Percentiles rank a stretch among this genome's conserved stretches.
phyloP scores from a whole-genome alignment of 371 early-diverging fungal species.

The Phascolomyces articulosus region DNA sequence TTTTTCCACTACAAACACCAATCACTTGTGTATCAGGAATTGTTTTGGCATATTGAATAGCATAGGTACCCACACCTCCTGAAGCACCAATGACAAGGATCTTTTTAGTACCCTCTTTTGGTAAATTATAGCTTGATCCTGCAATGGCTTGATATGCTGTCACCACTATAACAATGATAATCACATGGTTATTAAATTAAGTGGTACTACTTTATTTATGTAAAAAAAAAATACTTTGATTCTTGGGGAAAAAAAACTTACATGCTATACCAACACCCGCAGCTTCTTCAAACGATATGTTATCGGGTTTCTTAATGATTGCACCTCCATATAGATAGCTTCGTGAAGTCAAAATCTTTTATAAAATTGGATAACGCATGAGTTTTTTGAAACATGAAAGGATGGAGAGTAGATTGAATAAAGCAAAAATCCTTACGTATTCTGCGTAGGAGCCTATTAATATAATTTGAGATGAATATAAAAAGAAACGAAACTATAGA shows the following conservation, averaged over 20 bases:
- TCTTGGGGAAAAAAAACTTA: no score
- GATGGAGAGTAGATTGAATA: no score
- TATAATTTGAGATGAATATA: neutral
- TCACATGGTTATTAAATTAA: no score
- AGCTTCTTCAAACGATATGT: conserved; percentile 55
- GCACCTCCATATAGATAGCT: conserved; percentile 21
- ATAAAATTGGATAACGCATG: no score
- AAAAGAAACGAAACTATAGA: neutral
- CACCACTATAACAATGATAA: no score
- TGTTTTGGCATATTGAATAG: conserved; percentile 66
- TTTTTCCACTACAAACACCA: conserved; percentile 60
- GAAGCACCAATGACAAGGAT: conserved; percentile 59
- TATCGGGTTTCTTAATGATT: conserved; percentile 48
- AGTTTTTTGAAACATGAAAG: no score
- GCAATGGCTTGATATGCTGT: conserved; percentile 49
- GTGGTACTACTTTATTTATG: no score
- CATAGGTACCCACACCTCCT: conserved; percentile 65
- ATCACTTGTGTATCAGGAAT: conserved; percentile 57
- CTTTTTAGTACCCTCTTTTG: conserved; percentile 9
- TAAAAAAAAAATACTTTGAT: no score
- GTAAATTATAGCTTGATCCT: conserved; percentile 15
- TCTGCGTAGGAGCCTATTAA: conserved; percentile 60
- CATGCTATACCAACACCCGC: conserved; percentile 44
- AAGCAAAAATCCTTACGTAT: no score
- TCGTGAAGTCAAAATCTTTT: conserved; percentile 16